These are phyloP conservation scores for Crotalaria pallida DNA, from an alignment of 306 rosid genomes.

Conservation along the genomic window DNA sequence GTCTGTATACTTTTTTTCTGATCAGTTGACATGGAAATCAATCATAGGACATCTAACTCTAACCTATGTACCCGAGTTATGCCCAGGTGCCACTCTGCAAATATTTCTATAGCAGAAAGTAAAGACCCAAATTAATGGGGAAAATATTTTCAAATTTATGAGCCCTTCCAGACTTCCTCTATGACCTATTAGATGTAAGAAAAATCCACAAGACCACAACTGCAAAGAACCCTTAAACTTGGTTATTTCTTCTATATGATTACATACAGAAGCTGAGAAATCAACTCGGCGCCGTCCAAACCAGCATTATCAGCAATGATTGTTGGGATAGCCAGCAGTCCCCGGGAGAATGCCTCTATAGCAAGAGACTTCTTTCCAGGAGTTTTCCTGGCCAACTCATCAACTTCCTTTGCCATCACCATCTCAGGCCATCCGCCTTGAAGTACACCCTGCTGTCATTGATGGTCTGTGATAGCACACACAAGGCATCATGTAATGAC, in stretches of 20 bases:
- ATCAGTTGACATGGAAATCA: not conserved
- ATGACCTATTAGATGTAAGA: not conserved
- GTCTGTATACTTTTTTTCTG: not conserved
- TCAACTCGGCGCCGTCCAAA: constrained; percentile 91
- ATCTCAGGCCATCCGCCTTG: constrained; percentile 99
- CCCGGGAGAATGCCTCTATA: constrained; percentile 91
- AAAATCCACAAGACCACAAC: not conserved
- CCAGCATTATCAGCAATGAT: constrained; percentile 97
- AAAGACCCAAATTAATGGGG: not conserved
- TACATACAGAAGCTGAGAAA: constrained; percentile 91
- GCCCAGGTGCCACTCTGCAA: not conserved
- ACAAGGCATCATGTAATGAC: constrained; percentile 95
- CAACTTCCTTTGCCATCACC: constrained; percentile 91
- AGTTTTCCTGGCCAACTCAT: constrained; percentile 81
- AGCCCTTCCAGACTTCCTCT: not conserved
- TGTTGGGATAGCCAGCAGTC: constrained; percentile 81
- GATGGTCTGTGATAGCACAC: constrained; percentile 93
- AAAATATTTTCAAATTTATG: not conserved
- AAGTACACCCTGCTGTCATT: constrained; percentile 90
- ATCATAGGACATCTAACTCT: constrained; percentile 3
- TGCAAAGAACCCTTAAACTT: not conserved
- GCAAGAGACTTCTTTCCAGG: constrained; percentile 97
- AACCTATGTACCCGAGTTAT: not conserved
- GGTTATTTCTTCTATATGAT: not conserved
- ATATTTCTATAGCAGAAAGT: not conserved